Conservation (phyloP, 2,329 filamentous ascomycete genomes). For the Colletotrichum orbiculare region DNA sequence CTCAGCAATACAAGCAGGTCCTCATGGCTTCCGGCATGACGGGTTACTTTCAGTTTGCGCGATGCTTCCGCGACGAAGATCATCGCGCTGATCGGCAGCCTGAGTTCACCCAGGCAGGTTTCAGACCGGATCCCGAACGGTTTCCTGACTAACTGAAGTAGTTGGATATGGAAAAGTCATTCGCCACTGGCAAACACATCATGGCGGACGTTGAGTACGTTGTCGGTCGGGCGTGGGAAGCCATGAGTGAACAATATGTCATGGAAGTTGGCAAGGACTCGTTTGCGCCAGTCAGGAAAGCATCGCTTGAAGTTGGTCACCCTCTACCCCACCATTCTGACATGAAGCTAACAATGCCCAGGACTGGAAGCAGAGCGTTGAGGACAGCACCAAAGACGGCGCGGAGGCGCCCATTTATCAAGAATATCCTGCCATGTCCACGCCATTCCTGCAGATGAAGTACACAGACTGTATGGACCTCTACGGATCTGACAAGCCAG, state of each 20-base stretch:
- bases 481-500: conserved; percentile 94
- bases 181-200: conserved; percentile 77
- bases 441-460: conserved; percentile 67
- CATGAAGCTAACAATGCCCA: conserved; percentile 4
- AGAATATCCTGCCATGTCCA: conserved; percentile 41
- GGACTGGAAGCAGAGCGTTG: conserved; percentile 32
- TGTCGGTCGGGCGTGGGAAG: conserved; percentile 65
- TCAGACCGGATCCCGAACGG: neutral
- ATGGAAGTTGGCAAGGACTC: conserved; percentile 44
- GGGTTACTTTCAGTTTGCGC: conserved; percentile 91
- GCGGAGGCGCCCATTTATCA: conserved; percentile 14
- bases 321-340: no score
- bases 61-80: conserved; percentile 96
- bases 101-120: conserved; percentile 88
- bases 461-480: conserved; percentile 83
- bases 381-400: conserved; percentile 25
- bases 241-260: conserved; percentile 56
- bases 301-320: conserved; percentile 18
- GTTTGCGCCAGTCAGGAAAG: conserved; percentile 41
- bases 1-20: conserved; percentile 98
- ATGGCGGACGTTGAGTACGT: conserved; percentile 67
- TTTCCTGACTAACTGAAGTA: conserved; percentile 47
- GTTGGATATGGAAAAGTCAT: conserved; percentile 95
- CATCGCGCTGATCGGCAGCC: conserved; percentile 91
- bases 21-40: conserved; percentile 90